Conservation (phyloP, 2,329 filamentous ascomycete species). For the Trichoderma polysporum region DNA sequence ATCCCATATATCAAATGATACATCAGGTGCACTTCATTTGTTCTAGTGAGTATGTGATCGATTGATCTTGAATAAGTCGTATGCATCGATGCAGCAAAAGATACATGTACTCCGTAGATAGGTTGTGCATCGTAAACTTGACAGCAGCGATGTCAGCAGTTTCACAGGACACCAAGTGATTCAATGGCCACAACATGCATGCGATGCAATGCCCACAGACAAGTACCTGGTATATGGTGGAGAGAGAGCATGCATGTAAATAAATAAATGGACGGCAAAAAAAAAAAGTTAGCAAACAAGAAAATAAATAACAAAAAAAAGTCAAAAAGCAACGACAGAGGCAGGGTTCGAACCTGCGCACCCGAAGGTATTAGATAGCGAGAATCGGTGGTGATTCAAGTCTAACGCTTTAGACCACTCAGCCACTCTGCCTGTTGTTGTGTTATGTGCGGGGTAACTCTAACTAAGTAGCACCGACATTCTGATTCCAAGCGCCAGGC, state of each 20-base stretch:
- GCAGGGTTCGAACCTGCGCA: conserved; percentile 22
- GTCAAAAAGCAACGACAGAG: conserved; percentile 10
- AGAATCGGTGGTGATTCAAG: conserved; percentile 19
- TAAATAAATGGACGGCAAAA: no score
- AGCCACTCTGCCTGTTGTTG: conserved; percentile 17
- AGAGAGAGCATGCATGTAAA: background rate
- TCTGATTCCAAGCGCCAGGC: no score
- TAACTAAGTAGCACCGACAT: background rate
- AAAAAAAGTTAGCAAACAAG: background rate
- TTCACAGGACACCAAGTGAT: no score
- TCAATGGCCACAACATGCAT: background rate
- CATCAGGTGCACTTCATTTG: no score
- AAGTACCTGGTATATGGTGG: no score
- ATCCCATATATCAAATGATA: no score
- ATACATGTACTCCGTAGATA: no score
- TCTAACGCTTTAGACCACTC: conserved; percentile 22
- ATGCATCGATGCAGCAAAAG: background rate
- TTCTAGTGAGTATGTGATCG: no score
- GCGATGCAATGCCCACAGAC: no score
- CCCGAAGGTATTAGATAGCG: conserved; percentile 21
- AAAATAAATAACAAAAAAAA: background rate
- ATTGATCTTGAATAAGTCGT: background rate
- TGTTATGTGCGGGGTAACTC: background rate
- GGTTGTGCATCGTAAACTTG: background rate
- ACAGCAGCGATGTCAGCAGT: no score